phyloP scores from a whole-genome alignment of 208 protist species.

The Wallacemonas sp. region DNA sequence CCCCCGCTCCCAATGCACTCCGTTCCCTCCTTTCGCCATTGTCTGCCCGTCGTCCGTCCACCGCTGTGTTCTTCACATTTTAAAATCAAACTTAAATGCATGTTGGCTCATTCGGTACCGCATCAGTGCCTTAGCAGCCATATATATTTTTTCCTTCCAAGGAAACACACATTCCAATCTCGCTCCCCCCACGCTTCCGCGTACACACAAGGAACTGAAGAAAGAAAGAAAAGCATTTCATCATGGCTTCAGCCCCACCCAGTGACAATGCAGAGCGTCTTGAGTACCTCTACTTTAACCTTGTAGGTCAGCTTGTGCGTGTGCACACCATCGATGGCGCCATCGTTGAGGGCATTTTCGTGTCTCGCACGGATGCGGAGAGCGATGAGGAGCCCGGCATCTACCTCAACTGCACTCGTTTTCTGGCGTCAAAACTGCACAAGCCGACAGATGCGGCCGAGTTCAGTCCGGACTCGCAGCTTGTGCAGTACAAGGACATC shows the following conservation, averaged over 20 bases:
- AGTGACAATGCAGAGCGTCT: conserved; percentile 82
- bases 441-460: conserved; percentile 43
- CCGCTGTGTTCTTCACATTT: no score
- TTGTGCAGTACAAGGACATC: conserved; percentile 70
- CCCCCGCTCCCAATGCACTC: no score
- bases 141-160: no score
- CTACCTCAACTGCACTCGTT: conserved; percentile 66
- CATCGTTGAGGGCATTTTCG: conserved; percentile 80
- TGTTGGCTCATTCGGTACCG: no score
- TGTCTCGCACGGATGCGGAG: conserved; percentile 78
- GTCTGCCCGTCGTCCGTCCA: no score
- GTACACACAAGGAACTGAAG: no score
- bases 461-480: conserved; percentile 35
- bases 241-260: conserved; percentile 34
- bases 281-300: conserved; percentile 88
- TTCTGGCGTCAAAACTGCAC: conserved; percentile 49
- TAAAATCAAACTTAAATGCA: no score
- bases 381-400: conserved; percentile 48
- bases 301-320: conserved; percentile 83
- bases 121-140: no score
- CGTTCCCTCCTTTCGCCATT: no score
- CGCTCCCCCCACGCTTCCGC: no score
- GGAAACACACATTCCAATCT: not conserved
- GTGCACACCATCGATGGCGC: conserved; percentile 76
- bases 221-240: no score